phyloP scores from a whole-genome alignment of 1,139 yeast genomes.

The Pichia sp. region DNA sequence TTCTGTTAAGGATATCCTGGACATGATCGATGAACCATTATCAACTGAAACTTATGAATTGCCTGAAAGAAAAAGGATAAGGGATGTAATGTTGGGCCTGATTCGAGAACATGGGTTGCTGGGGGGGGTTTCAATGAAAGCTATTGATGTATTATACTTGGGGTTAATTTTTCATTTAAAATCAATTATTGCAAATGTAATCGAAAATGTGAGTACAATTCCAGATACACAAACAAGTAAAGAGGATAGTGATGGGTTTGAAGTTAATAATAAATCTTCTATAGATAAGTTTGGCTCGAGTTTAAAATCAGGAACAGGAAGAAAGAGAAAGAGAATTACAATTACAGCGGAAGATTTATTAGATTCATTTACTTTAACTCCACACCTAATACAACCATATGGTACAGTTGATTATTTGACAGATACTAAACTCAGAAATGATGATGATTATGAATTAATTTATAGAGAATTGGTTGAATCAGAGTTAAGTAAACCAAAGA shows the following conservation, averaged over 20 bases:
- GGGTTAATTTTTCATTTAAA: constrained; percentile 80
- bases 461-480: not conserved
- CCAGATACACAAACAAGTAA: not conserved
- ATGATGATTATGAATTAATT: constrained; percentile 36
- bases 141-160: constrained; percentile 66
- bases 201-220: constrained; percentile 57
- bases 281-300: not conserved
- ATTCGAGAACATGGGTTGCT: constrained; percentile 90
- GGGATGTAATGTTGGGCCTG: constrained; percentile 68
- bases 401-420: constrained; percentile 40
- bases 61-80: constrained; percentile 71
- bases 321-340: constrained; percentile 29
- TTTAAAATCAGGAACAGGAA: not conserved
- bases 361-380: constrained; percentile 57
- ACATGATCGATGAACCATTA: constrained; percentile 81
- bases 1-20: constrained; percentile 92
- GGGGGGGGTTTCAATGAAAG: constrained; percentile 67
- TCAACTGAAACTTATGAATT: constrained; percentile 72
- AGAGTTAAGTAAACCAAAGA: not conserved
- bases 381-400: constrained; percentile 61
- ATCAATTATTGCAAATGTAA: constrained; percentile 64
- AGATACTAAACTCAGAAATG: constrained; percentile 39
- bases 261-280: constrained; percentile 7
- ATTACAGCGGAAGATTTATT: constrained; percentile 60
- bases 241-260: constrained; percentile 33